Percentiles rank a stretch among this genome's conserved stretches.
These are phyloP conservation scores for Fragosphaeria purpurea DNA, from an alignment of 2,329 filamentous ascomycete species.

Conservation along the genomic window DNA sequence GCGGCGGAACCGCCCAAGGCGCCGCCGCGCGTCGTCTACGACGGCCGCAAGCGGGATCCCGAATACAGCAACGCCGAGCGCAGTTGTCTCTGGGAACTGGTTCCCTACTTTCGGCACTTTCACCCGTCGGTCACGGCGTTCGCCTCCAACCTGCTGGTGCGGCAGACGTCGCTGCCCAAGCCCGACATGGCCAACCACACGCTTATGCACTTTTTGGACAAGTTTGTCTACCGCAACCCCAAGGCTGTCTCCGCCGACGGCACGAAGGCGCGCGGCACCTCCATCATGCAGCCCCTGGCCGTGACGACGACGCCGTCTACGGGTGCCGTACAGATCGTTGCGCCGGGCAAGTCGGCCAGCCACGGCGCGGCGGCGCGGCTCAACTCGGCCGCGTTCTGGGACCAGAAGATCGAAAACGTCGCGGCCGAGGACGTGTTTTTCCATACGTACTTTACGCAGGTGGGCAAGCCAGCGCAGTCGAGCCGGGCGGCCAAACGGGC, in stretches of 20 bases:
- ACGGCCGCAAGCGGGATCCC: constrained; percentile 84
- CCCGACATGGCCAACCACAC: constrained; percentile 85
- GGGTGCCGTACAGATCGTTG: constrained; percentile 39
- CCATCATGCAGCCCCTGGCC: constrained; percentile 89
- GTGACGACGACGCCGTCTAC: constrained; percentile 33
- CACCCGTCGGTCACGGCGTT: constrained; percentile 88
- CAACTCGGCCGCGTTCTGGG: constrained; percentile 87
- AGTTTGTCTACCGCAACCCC: constrained; percentile 94
- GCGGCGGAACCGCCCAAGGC: constrained; percentile 17
- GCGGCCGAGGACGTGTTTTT: constrained; percentile 94
- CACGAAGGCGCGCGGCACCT: constrained; percentile 55
- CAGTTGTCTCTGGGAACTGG: constrained; percentile 85
- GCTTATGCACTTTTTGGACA: constrained; percentile 90
- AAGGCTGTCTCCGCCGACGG: constrained; percentile 50
- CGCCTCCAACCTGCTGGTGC: constrained; percentile 59
- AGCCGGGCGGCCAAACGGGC: constrained; percentile 39
- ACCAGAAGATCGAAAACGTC: constrained; percentile 78
- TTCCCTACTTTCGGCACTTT: constrained; percentile 68
- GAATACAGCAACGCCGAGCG: constrained; percentile 87
- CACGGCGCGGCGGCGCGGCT: constrained; percentile 33
- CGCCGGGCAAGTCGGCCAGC: constrained; percentile 37
- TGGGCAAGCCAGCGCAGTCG: constrained; percentile 52
- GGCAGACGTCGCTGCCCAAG: constrained; percentile 67
- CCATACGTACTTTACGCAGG: constrained; percentile 84
- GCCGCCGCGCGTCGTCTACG: constrained; percentile 43